A percentile compares a stretch with the other conserved stretches of the same genome.
phyloP scores from a whole-genome alignment of 495 filamentous ascomycete genomes.

The Aspergillus kassunensis region DNA sequence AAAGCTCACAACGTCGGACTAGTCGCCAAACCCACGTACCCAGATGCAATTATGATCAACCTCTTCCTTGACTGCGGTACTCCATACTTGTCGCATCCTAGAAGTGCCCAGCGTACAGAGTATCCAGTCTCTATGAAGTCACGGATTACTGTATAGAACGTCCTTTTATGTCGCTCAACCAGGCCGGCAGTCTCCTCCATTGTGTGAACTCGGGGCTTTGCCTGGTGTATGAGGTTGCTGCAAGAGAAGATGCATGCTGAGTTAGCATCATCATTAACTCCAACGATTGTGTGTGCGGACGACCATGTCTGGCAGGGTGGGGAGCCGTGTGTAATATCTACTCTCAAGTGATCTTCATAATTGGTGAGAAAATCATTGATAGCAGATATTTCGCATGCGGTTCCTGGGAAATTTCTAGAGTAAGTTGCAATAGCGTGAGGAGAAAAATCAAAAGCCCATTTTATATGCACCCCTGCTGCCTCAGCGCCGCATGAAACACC shows the following conservation, averaged over 20 bases:
- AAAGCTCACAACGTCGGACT: neutral
- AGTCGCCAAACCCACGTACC: constrained; percentile 41
- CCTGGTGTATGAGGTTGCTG: constrained; percentile 50
- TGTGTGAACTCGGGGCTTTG: constrained; percentile 68
- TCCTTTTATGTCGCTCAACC: constrained; percentile 41
- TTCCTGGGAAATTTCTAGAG: constrained; percentile 58
- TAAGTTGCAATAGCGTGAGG: constrained; percentile 54
- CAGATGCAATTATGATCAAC: constrained; percentile 74
- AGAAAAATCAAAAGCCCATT: constrained; percentile 62
- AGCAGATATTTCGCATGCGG: constrained; percentile 20
- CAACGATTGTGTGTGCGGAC: constrained; percentile 63
- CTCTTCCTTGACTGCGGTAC: constrained; percentile 58
- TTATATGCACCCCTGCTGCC: constrained; percentile 55
- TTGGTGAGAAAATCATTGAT: constrained; percentile 30
- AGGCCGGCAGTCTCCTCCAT: constrained; percentile 81
- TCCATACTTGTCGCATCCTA: constrained; percentile 56
- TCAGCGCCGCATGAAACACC: constrained; percentile 68
- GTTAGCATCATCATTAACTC: constrained; percentile 69
- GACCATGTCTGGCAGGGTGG: constrained; percentile 85
- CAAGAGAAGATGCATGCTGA: constrained; percentile 66
- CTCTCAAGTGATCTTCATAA: constrained; percentile 26
- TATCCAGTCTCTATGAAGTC: constrained; percentile 65
- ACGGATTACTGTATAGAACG: constrained; percentile 57
- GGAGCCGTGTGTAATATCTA: constrained; percentile 76
- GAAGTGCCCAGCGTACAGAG: constrained; percentile 58